phyloP scores from a whole-genome alignment of 2,329 filamentous ascomycete genomes.

The Xylaria sp. region DNA sequence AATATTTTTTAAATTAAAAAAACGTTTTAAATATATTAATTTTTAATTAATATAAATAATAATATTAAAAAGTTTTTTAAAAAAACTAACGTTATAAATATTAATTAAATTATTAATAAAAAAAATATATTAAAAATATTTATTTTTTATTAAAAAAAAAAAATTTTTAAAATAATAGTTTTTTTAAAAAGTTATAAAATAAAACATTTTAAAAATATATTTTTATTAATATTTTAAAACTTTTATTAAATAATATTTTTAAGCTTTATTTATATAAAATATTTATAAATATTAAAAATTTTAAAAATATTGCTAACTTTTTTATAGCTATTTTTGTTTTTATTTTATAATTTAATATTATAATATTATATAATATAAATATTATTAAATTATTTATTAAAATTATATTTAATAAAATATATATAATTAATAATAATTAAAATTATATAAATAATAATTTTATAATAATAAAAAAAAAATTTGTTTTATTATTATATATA shows the following conservation, averaged over 20 bases:
- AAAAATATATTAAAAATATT: not conserved
- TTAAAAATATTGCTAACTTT: conserved; percentile 2
- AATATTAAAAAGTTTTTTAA: too few species aligned
- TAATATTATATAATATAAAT: conserved; percentile 4
- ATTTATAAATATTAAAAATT: conserved; percentile 1
- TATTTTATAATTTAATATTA: not conserved
- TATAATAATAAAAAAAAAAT: conserved; percentile 4
- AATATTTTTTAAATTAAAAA: too few species aligned
- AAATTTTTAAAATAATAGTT: not conserved
- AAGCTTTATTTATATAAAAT: conserved; percentile 5
- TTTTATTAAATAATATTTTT: conserved; percentile 10
- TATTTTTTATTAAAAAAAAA: not conserved
- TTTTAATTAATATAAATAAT: too few species aligned
- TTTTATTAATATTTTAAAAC: not conserved
- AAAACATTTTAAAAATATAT: not conserved
- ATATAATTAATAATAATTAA: conserved; percentile 4
- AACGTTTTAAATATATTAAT: too few species aligned
- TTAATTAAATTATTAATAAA: too few species aligned
- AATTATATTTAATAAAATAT: not conserved
- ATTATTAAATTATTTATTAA: conserved; percentile 2
- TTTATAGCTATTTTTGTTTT: not conserved
- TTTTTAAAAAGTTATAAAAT: not conserved
- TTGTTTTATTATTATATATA: conserved; percentile 2
- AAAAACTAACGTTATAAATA: too few species aligned
- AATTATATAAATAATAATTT: conserved; percentile 4